These are phyloP conservation scores for Ogataea salicorniae DNA, from an alignment of 805 yeast genomes.

Conservation along the genomic window DNA sequence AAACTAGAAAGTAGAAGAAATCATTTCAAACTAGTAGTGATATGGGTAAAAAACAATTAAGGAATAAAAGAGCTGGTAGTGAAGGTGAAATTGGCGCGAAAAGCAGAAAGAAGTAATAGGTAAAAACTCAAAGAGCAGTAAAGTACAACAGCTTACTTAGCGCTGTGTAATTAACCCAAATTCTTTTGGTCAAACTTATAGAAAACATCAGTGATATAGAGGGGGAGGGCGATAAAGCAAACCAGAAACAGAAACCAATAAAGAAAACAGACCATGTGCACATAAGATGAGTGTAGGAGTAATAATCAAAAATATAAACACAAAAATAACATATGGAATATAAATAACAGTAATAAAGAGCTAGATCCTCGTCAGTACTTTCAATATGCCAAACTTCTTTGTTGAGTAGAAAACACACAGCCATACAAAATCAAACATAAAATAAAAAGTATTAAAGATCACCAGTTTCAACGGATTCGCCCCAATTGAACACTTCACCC, in stretches of 20 bases:
- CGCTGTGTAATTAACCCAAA: no score
- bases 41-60: no score
- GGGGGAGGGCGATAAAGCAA: neutral
- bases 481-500: conserved; percentile 35
- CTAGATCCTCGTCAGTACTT: neutral
- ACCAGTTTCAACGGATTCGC: conserved; percentile 38
- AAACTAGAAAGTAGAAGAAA: neutral
- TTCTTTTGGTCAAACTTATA: no score
- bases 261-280: neutral
- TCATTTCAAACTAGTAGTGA: no score
- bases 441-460: conserved; percentile 16
- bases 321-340: neutral
- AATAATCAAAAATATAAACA: neutral
- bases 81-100: neutral
- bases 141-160: no score
- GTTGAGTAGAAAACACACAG: neutral
- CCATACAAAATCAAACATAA: neutral
- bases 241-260: neutral
- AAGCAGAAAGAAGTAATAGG: conserved; percentile 1
- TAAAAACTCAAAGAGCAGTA: no score
- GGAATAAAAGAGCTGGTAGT: neutral
- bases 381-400: neutral
- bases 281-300: conserved; percentile 3
- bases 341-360: neutral
- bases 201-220: no score